These are phyloP conservation scores for Spathaspora girioi DNA, from an alignment of 805 yeast genomes.

Conservation along the genomic window DNA sequence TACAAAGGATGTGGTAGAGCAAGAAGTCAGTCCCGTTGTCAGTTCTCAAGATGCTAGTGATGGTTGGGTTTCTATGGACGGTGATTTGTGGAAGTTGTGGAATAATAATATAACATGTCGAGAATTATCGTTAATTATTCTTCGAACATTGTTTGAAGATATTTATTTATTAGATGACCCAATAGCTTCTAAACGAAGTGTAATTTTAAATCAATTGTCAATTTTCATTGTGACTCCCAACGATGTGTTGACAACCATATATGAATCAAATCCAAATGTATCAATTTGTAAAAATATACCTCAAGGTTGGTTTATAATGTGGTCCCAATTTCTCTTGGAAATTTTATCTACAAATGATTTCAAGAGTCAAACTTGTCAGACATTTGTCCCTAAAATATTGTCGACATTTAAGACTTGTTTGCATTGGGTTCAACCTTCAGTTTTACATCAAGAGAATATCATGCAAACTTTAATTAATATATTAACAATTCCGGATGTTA, in stretches of 20 bases:
- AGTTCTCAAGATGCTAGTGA: conserved; percentile 48
- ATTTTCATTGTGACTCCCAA: conserved; percentile 79
- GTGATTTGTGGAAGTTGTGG: conserved; percentile 74
- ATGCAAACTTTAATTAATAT: conserved; percentile 60
- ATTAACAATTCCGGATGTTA: conserved; percentile 55
- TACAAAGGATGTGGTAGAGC: too few relatives aligned
- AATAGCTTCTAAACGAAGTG: conserved; percentile 74
- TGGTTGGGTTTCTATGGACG: conserved; percentile 90
- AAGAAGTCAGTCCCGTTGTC: too few relatives aligned
- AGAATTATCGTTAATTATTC: conserved; percentile 72
- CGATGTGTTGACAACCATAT: conserved; percentile 54
- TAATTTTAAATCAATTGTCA: conserved; percentile 76
- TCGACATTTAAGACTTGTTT: conserved; percentile 86
- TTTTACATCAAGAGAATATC: conserved; percentile 64
- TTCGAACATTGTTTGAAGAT: conserved; percentile 89
- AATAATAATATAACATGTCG: conserved; percentile 56
- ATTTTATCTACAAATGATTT: conserved; percentile 28
- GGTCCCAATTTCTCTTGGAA: conserved; percentile 47
- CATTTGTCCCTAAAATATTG: conserved; percentile 61
- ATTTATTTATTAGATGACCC: conserved; percentile 90
- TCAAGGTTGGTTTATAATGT: conserved; percentile 84
- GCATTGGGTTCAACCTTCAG: conserved; percentile 84
- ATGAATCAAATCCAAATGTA: conserved; percentile 63
- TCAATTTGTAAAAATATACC: conserved; percentile 60
- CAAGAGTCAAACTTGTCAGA: conserved; percentile 23